Evolutionary conservation across 768 basidiomycete genomes (phyloP), one percentile per base, ranked within the genome.

Genomic region (Megacollybia marginata): DNA sequence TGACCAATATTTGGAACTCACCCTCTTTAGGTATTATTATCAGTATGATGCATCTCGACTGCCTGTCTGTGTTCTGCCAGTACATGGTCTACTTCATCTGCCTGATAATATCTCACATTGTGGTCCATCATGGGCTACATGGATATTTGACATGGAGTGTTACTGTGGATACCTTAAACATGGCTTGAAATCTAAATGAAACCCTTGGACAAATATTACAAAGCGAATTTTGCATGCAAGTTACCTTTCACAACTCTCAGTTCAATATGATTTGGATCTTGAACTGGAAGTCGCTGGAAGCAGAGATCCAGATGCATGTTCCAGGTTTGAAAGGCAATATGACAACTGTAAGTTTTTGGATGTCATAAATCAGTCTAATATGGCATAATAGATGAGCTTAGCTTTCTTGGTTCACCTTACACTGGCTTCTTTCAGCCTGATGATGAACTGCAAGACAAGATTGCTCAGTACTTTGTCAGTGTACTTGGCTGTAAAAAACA

Each of bases 131-230:
- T 69, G 68, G 61, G 44, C 59, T 0, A 61, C 54, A 9, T 70
- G 69, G 70, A 59, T 65, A 1, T 71, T 69, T 48, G 56, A 53
- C 19, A 63, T 70, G 57, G 69, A 72, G 48, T 46, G 62, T 0
- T 66, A 57, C 33, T 70, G 67, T 55, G 66, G 66, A 0, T 48
- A 42, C 7, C 55, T 71, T 9, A 55, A 62, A 36, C 32, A 40
- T 0, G 55, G 46, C 6, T 44, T 71, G 13, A 51, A 51, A 16
- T 62, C 59, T 2, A 48, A 52, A 12, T 15, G 28, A 9, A 50
- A 58, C 34, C 70, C 68, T 15, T 69, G 58, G 57, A 56, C 56
- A 1, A 59, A 60, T 33, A 48, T 69, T 10, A 59, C 56, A 46
- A 60, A 59, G 20, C 51, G 54, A 1, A 33, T 62, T 8, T 23